These are phyloP conservation scores for Rhodomyrtus tomentosa DNA, from an alignment of 345 rosid species.

Conservation along the genomic window DNA sequence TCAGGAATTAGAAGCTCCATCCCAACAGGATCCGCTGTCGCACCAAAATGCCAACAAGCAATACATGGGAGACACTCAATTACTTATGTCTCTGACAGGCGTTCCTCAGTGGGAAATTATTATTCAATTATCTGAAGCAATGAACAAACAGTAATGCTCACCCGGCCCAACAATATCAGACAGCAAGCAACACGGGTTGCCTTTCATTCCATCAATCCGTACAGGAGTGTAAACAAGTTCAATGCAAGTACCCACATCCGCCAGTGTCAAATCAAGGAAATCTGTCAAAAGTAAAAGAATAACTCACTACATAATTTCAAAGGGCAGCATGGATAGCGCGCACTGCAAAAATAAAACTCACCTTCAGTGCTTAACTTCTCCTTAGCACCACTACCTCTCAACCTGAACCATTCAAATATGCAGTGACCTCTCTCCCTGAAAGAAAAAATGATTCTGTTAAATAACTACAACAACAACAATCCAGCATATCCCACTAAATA, in stretches of 20 bases:
- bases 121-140: background rate
- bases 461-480: background rate
- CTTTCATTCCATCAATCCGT: conserved; percentile 75
- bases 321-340: background rate
- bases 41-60: background rate
- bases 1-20: conserved; percentile 62
- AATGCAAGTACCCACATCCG: conserved; percentile 63
- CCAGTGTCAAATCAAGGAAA: conserved; percentile 71
- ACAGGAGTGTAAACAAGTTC: conserved; percentile 80
- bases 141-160: conserved; percentile 13
- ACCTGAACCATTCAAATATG: conserved; percentile 73
- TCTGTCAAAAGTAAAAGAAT: conserved; percentile 30
- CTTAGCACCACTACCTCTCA: conserved; percentile 49
- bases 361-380: conserved; percentile 62
- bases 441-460: conserved; percentile 1
- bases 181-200: conserved; percentile 50
- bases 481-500: background rate
- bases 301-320: conserved; percentile 1
- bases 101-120: background rate
- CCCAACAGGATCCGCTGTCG: conserved; percentile 85
- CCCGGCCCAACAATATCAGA: conserved; percentile 73
- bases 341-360: conserved; percentile 12
- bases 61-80: background rate
- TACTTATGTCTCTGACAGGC: background rate
- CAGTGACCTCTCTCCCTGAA: conserved; percentile 78